phyloP scores from a whole-genome alignment of 108 stramenopile species.

The Ochromonas danica region DNA sequence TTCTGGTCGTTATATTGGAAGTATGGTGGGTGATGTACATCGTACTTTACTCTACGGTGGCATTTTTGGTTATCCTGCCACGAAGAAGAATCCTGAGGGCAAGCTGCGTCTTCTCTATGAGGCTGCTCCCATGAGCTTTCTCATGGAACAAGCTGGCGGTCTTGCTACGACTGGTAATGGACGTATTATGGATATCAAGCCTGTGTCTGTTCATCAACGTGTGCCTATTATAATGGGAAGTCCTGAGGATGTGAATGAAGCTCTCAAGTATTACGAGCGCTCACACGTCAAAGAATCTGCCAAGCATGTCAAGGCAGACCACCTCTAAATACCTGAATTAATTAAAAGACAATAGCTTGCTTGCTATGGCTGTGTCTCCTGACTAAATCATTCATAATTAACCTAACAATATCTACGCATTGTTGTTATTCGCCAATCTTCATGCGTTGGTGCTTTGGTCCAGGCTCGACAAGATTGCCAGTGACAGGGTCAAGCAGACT shows the following conservation, averaged over 20 bases:
- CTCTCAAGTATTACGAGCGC: constrained; percentile 61
- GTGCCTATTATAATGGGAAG: constrained; percentile 60
- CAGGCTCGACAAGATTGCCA: neutral
- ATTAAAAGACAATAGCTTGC: too few species aligned
- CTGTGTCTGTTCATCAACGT: constrained; percentile 54
- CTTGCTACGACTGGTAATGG: constrained; percentile 44
- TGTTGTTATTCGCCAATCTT: too few species aligned
- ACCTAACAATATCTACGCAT: too few species aligned
- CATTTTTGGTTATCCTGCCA: constrained; percentile 49
- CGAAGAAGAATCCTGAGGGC: constrained; percentile 43
- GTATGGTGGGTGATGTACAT: constrained; percentile 51
- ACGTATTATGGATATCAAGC: constrained; percentile 47
- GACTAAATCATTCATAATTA: too few species aligned
- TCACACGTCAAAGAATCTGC: neutral
- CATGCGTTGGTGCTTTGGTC: constrained; percentile 10
- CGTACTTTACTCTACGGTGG: constrained; percentile 45
- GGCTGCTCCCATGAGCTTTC: constrained; percentile 77
- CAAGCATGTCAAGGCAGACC: too few species aligned
- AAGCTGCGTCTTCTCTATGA: constrained; percentile 90
- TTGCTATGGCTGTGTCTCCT: too few species aligned
- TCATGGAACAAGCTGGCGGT: constrained; percentile 83
- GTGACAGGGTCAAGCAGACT: constrained; percentile 2
- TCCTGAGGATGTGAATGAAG: constrained; percentile 68
- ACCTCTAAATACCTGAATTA: too few species aligned
- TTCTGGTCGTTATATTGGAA: constrained; percentile 42